phyloP scores from a whole-genome alignment of 768 basidiomycete species.

The Melanogaster broomeanus region DNA sequence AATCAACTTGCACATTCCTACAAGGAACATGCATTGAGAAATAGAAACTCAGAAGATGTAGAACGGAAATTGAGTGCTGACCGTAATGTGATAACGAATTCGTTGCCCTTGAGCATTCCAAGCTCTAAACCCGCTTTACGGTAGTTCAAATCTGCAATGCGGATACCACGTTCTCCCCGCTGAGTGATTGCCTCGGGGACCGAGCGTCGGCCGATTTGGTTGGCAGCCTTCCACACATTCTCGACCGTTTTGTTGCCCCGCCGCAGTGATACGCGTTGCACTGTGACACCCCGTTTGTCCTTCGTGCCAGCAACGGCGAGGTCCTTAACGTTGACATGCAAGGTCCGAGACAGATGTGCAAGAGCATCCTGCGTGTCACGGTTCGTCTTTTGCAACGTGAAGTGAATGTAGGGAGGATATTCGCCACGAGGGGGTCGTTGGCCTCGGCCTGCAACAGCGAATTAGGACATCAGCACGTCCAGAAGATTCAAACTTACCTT shows the following conservation, averaged over 20 bases:
- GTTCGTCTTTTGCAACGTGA: constrained; percentile 96
- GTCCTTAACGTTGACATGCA: constrained; percentile 80
- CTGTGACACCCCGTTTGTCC: constrained; percentile 96
- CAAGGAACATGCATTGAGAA: constrained; percentile 1
- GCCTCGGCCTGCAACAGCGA: constrained; percentile 25
- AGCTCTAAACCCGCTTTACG: constrained; percentile 81
- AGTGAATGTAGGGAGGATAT: constrained; percentile 90
- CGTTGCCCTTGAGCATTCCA: constrained; percentile 96
- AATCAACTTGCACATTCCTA: constrained; percentile 86
- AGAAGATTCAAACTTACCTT: constrained; percentile 20
- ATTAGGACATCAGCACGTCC: neutral
- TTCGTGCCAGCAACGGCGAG: constrained; percentile 94
- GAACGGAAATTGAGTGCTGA: constrained; percentile 28
- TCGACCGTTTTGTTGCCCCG: constrained; percentile 77
- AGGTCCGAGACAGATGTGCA: constrained; percentile 69
- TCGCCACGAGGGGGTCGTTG: constrained; percentile 58
- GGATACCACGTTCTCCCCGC: constrained; percentile 86
- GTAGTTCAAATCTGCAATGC: constrained; percentile 88
- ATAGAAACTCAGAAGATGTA: constrained; percentile 15
- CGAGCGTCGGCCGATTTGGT: constrained; percentile 63
- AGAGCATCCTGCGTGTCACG: constrained; percentile 97
- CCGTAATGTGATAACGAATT: constrained; percentile 93
- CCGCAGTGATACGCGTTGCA: constrained; percentile 84
- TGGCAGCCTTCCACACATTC: constrained; percentile 82
- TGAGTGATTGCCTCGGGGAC: constrained; percentile 58